Base-by-base conservation (phyloP, 2,329 filamentous ascomycete genomes). In the Aspergillus vadensis region DNA sequence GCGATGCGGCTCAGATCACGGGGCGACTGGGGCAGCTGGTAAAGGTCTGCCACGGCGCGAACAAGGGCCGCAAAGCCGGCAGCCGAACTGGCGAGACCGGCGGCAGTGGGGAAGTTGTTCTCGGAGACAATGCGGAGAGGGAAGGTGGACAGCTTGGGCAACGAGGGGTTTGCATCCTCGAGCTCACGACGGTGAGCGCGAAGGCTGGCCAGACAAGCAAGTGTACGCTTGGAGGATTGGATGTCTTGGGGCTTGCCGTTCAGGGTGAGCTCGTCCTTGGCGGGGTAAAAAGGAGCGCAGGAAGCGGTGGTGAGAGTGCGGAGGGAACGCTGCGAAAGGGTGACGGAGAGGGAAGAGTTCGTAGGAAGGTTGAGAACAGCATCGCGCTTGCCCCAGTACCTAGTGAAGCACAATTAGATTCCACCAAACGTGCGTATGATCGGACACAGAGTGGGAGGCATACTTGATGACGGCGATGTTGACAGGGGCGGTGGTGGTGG, bases 81-180 rank as follows among this genome's bases (percentile, higher is more conserved):
- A n/a, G 86, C 86, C 21, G 81, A 83, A 67, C 82, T 83, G 43
- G 86, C 86, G 27, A 99, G 87, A 6, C 95, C 95, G 4, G 95
- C 95, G 25, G 95, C 95, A 2, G 95, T 99, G 65, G 95, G 95
- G 84, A 99, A 99, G 85, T 99, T 99, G 85, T 99, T 99, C 81
- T 95, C 91, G 59, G 91, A 95, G 59, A 97, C 92, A 67, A 99
- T 89, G 69, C 89, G 90, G 63, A 99, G 86, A 36, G 91, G 87
- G 71, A 90, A 83, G 55, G 83, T 75, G 10, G 92, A 91, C 59
- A 99, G 87, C 77, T 91, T 91, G 47, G 94, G 92, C n/a, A 97
- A 85, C 21, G 86, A 87, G 0, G 87, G 69, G 74, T 97, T 82
- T 63, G 83, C 78, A 38, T 82, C 81, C 78, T 99, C 95, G 71